Base-by-base conservation (phyloP, 176 grass and related monocot genomes). In the Lolium multiflorum region DNA sequence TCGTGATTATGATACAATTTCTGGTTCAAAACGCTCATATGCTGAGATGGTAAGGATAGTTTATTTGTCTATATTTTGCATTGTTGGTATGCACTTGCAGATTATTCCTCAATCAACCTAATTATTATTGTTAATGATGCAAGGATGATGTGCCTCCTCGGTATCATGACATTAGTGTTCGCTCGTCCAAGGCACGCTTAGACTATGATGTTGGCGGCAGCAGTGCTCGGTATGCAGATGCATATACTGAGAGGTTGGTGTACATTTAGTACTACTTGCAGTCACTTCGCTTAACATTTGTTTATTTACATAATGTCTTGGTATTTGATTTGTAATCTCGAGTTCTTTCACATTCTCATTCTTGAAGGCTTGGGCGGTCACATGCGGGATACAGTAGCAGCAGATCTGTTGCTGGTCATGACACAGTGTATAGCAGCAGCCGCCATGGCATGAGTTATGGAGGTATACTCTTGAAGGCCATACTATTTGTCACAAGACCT, bases 1-100 rank as follows among this genome's bases (percentile, higher is more conserved):
- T n/a, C 90, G 87, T 83, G 90, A 94, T 67, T 91, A 94, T 86
- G 89, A 87, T 76, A 87, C 91, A 72, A 80, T 95, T 35, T 84
- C 90, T 89, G 90, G 92, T 85, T 94, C 92, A 71, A 97, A 94
- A 78, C 90, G 97, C 43, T 86, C 90, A 72, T 97, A 95, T 57
- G 48, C 86, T n/a, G 90, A 92, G 64, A 84, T 97, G 79, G 92
- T 94, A 67, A 85, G 86, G 68, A 61, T 25, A 24, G 15, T 73
- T 73, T 9, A 47, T 47, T 75, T 57, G 74, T 50, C 75, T 48
- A 16, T 68, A 57, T 44, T 43, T 71, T 74, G 22, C 17, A 80
- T 85, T 6, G 3, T 67, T 89, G 26, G 15, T 25, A 55, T 76
- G 37, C 25, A 52, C 54, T 64, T 41, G 20, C 49, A 11, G 9